Base-by-base conservation (phyloP, 225 moss, liverwort and hornwort genomes). In the Anthoceros angustus region DNA sequence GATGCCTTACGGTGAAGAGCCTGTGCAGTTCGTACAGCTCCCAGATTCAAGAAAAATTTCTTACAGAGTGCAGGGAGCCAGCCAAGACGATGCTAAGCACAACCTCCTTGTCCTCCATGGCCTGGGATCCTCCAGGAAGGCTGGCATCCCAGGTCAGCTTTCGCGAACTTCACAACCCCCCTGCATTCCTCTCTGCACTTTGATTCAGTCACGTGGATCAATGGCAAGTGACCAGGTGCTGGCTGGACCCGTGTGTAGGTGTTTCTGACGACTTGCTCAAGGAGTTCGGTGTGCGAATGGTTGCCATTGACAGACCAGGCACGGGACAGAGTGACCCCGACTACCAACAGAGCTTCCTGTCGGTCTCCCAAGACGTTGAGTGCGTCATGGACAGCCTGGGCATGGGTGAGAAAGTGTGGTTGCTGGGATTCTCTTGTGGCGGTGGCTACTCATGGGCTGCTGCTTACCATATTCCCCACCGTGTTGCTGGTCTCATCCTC, bases 381-480 rank as follows among this genome's bases (percentile, higher is more conserved):
- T 62, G 73, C 64, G 38, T 84, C 14, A 81, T 77, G 10, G 81
- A 84, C 65, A n/a, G 62, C 46, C 71, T 84, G 18, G 79, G 75
- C 63, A 74, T 84, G 11, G 84, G 84, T 7, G 43, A 65, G 39
- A 84, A 79, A 67, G 75, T 80, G 5, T 84, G 73, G 75, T 50
- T 84, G 64, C 65, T 84, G 21, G 84, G 84, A 39, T 84, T 81
- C 41, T 84, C 84, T 1, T 81, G 84, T 75, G 84, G 84, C 11
- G 84, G 84, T 4, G 84, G 81, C 0, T 84, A 77, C 42, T 74
- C 81, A 69, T 84, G 84, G 84, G 84, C 76, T 9, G 84, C 84
- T 62, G 84, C 84, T 40, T 79, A 75, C 45, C 77, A 73, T 14
- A 84, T 84, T 74, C 84, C 84, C 5, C 67, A 81, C n/a, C 84